Conservation (phyloP, 2,329 filamentous ascomycete species). For the Cryphonectria carpinicola region DNA sequence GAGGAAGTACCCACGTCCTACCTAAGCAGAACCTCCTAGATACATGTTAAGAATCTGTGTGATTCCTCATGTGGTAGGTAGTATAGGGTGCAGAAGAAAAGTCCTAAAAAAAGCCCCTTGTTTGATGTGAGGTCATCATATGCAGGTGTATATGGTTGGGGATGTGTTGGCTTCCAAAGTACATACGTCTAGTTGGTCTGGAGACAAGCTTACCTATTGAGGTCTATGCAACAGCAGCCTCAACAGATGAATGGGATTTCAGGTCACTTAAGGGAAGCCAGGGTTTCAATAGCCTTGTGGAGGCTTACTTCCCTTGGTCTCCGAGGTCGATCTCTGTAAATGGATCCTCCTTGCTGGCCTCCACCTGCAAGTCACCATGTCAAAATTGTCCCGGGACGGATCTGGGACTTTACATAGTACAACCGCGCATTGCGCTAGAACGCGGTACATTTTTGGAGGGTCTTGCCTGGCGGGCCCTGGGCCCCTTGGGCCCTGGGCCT, state of each 20-base stretch:
- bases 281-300: slow-evolving; percentile 11
- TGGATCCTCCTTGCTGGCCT: not conserved
- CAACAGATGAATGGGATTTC: not conserved
- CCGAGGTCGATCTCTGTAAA: not conserved
- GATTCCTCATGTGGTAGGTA: not conserved
- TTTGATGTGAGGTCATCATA: not conserved
- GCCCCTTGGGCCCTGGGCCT: not conserved
- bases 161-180: not conserved
- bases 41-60: not conserved
- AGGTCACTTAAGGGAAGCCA: not conserved
- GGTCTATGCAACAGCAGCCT: not conserved
- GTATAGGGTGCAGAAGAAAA: not conserved
- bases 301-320: not conserved
- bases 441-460: not conserved
- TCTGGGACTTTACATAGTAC: not conserved
- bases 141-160: not conserved
- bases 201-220: not conserved
- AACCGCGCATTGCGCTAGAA: not conserved
- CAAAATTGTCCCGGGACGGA: not conserved
- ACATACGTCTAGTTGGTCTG: not conserved
- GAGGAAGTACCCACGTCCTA: not conserved
- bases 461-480: not conserved
- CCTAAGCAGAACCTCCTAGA: not conserved
- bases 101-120: not conserved
- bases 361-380: not conserved